Evolutionary conservation across 257 asterid species (phyloP), one percentile per base, ranked within the genome.

Genomic region (Ocimum tenuiflorum): DNA sequence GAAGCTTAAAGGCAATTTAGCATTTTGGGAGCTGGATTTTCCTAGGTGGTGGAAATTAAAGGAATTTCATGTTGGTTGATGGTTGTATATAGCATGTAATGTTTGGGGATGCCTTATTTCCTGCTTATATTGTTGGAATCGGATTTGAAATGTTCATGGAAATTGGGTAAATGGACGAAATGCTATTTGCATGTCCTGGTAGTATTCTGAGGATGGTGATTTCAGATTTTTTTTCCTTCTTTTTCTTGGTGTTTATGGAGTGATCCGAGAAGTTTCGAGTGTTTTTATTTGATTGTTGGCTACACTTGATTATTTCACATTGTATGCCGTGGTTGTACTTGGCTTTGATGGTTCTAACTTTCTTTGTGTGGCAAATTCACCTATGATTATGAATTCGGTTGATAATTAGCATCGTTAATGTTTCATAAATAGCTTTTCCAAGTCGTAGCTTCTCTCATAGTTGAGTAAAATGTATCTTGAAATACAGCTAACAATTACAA

Each of bases 91-190:
- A 6, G 42, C 62, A 3, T 74, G 15, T 36, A n/a, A 12, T 53
- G 39, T 27, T 48, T 19, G 3, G 12, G 47, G 36, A 5, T 63
- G 42, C 62, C 53, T 54, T 47, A 39, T 55, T 51, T 36, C 46
- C 8, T 64, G 63, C 60, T 49, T 22, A 27, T 24, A 12, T 15
- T 36, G 38, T 60, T 49, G 55, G 66, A 77, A 66, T 74, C 77
- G 48, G 77, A 74, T 77, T 77, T 68, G 66, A 2, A 12, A 31
- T 65, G 43, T 18, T 29, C 12, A 55, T 8, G 50, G 27, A 23
- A 54, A 60, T 60, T 55, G 5, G 36, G 35, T 39, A 19, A 47
- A 17, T 58, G 59, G 31, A 20, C 14, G 20, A 8, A 65, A 39
- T 50, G 48, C 10, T 35, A 56, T 29, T 51, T 65, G 66, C 64